Evolutionary conservation across 768 basidiomycete genomes (phyloP).

Genomic region (Calocera viscosa): DNA sequence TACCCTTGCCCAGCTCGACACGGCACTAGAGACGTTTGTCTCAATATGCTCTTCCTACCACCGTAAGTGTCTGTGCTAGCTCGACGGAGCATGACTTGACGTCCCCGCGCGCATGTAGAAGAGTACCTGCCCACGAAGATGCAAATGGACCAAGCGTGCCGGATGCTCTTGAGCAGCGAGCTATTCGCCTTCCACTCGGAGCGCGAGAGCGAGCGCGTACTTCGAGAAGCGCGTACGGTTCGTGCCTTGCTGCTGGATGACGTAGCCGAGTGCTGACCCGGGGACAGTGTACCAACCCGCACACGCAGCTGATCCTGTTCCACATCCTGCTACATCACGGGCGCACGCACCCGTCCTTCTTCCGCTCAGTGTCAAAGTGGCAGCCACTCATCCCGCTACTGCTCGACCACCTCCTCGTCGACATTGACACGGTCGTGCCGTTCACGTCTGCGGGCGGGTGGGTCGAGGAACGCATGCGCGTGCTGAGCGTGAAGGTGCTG

Average conservation of each 20-base stretch:
- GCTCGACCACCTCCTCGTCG: constrained; percentile 73
- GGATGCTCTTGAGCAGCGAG: constrained; percentile 65
- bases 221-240: constrained; percentile 56
- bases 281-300: constrained; percentile 68
- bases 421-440: constrained; percentile 66
- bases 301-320: constrained; percentile 66
- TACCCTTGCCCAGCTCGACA: constrained; percentile 65
- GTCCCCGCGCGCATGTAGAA: constrained; percentile 37
- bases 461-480: constrained; percentile 68
- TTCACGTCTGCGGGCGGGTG: constrained; percentile 37
- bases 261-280: not conserved
- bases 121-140: constrained; percentile 71
- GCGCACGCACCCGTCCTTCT: constrained; percentile 50
- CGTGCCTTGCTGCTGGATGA: constrained; percentile 23
- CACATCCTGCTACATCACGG: constrained; percentile 67
- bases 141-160: constrained; percentile 74
- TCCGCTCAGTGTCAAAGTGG: constrained; percentile 76
- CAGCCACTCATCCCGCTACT: constrained; percentile 63
- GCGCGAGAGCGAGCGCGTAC: constrained; percentile 71
- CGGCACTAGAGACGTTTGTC: constrained; percentile 61
- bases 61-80: constrained; percentile 40
- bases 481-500: constrained; percentile 57
- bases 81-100: constrained; percentile 6
- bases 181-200: constrained; percentile 86
- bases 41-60: constrained; percentile 76